These are phyloP conservation scores for Cicer pinnatifidum DNA, from an alignment of 306 rosid genomes.

Conservation along the genomic window DNA sequence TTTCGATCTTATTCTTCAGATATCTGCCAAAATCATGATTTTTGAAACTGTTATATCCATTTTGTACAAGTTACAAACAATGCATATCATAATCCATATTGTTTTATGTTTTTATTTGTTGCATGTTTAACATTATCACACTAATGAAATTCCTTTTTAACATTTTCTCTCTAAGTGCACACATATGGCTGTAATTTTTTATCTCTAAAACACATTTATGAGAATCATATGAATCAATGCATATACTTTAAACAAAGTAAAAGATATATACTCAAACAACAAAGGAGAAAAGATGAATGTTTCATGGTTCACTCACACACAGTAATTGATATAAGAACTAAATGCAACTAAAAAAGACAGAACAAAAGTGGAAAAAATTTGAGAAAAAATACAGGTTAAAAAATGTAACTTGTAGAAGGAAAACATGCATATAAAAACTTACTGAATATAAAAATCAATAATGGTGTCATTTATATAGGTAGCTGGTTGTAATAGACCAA, in stretches of 20 bases:
- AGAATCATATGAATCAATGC: not conserved
- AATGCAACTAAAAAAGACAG: constrained; percentile 9
- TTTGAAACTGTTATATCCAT: too few species aligned
- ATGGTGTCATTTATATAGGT: constrained; percentile 81
- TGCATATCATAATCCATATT: too few species aligned
- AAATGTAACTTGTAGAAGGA: constrained; percentile 7
- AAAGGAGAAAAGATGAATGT: not conserved
- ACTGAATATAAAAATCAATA: constrained; percentile 85
- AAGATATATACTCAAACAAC: not conserved
- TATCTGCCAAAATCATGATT: too few species aligned
- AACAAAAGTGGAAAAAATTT: not conserved
- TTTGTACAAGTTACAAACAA: too few species aligned
- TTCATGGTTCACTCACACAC: too few species aligned
- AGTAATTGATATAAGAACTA: not conserved
- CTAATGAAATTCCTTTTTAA: too few species aligned
- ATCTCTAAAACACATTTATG: constrained; percentile 10
- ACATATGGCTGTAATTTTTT: constrained; percentile 11
- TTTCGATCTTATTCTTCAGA: too few species aligned
- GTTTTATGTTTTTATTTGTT: too few species aligned
- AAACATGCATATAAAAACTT: constrained; percentile 43
- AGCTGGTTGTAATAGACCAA: constrained; percentile 77
- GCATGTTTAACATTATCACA: too few species aligned
- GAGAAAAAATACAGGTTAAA: not conserved
- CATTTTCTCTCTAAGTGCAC: constrained; percentile 40
- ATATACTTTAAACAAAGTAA: not conserved